Conservation (phyloP, 768 basidiomycete species). For the Phylloporus scabripes region DNA sequence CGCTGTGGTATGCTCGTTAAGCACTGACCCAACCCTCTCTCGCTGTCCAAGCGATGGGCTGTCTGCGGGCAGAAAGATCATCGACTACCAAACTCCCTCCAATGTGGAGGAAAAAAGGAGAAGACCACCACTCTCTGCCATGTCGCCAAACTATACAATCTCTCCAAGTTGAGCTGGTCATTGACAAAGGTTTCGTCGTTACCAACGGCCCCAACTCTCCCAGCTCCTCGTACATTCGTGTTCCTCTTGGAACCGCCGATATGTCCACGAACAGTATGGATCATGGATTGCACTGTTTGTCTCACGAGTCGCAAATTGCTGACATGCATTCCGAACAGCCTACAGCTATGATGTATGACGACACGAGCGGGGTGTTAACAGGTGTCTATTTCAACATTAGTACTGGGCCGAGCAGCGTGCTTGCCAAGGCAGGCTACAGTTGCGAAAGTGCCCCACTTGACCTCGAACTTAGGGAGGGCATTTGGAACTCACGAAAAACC, state of each 20-base stretch:
- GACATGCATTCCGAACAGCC: not conserved
- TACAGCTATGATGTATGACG: slow-evolving; percentile 58
- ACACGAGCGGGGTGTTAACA: slow-evolving; percentile 56
- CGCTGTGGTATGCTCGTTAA: slow-evolving; percentile 97
- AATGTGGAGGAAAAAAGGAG: slow-evolving; percentile 90
- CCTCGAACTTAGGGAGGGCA: too few species aligned
- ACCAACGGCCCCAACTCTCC: slow-evolving; percentile 58
- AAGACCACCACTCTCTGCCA: slow-evolving; percentile 97
- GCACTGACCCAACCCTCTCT: slow-evolving; percentile 93
- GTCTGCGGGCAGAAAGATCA: slow-evolving; percentile 97
- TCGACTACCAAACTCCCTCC: slow-evolving; percentile 94
- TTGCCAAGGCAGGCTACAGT: too few species aligned
- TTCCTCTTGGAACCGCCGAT: slow-evolving; percentile 70
- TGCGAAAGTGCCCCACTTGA: too few species aligned
- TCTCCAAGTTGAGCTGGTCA: slow-evolving; percentile 89
- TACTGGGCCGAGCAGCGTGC: too few species aligned
- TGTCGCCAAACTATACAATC: slow-evolving; percentile 97
- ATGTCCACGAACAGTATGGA: slow-evolving; percentile 55
- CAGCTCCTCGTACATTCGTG: slow-evolving; percentile 62
- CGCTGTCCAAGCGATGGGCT: slow-evolving; percentile 97
- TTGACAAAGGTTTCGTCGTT: slow-evolving; percentile 90
- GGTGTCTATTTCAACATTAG: slow-evolving; percentile 52
- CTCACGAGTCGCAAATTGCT: slow-evolving; percentile 3
- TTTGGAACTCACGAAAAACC: too few species aligned
- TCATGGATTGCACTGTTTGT: not conserved